phyloP scores from a whole-genome alignment of 805 yeast genomes.

The Ogataea corticis region DNA sequence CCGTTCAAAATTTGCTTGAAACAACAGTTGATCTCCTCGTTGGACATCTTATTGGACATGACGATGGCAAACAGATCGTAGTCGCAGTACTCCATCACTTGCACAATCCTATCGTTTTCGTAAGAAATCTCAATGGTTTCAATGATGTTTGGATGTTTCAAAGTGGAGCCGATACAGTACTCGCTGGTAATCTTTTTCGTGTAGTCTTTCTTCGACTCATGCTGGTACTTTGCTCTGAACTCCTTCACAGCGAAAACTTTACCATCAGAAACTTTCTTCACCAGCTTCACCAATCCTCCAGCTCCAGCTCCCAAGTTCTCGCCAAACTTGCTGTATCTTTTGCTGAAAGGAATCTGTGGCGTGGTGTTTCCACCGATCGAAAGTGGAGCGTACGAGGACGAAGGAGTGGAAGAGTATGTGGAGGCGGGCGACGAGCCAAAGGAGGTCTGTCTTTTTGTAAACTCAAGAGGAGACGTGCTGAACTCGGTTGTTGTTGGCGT shows the following conservation, averaged over 20 bases:
- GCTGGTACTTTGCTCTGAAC: conserved; percentile 72
- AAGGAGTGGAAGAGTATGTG: conserved; percentile 11
- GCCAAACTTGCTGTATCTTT: conserved; percentile 78
- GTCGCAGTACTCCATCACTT: conserved; percentile 94
- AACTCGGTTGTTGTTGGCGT: conserved; percentile 17
- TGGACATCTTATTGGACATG: conserved; percentile 86
- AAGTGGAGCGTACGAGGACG: conserved; percentile 15
- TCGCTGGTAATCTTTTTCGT: conserved; percentile 92
- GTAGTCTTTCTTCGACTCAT: conserved; percentile 81
- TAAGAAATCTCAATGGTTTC: conserved; percentile 90
- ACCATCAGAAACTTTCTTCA: conserved; percentile 63
- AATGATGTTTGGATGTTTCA: conserved; percentile 86
- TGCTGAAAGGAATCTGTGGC: conserved; percentile 62
- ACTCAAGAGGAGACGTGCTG: conserved; percentile 25
- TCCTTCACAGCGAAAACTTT: conserved; percentile 90
- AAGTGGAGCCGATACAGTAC: conserved; percentile 89
- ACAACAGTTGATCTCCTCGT: conserved; percentile 81
- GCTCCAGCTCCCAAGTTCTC: conserved; percentile 93
- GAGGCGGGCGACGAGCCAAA: conserved; percentile 17
- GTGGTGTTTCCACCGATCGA: conserved; percentile 41
- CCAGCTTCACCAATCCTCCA: conserved; percentile 84
- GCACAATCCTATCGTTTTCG: conserved; percentile 82
- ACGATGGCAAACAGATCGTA: conserved; percentile 92
- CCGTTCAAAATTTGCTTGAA: conserved; percentile 85
- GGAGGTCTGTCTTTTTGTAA: conserved; percentile 13